Base-by-base conservation (phyloP, 2,329 filamentous ascomycete species). In the Lachnellula hyalina region DNA sequence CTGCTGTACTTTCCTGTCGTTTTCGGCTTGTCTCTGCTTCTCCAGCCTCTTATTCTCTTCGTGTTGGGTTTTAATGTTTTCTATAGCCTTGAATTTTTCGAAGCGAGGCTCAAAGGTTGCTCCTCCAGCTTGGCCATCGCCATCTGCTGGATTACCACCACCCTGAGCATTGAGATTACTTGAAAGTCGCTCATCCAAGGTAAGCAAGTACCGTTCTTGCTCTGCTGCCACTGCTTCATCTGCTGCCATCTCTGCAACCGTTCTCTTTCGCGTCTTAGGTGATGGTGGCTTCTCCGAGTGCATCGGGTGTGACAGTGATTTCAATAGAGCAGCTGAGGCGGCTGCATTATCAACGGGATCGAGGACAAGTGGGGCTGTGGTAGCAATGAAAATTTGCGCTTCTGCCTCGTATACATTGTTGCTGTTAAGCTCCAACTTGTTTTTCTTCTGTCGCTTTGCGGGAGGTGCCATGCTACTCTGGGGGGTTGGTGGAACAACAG, bases 221-320 rank as follows among this genome's bases (percentile, higher is more conserved):
- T 91, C 89, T 21, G 92, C 93, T 0, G 91, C 90, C 56, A 90
- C 80, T 1, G 94, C 93, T 73, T 99, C 92, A 67, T 99, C 94
- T 7, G 93, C 93, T 8, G 90, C 94, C 75, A 97, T 84, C 69
- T 99, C 93, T 8, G 94, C 94, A 17, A 95, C 86, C 0, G 94
- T 99, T 59, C 93, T 85, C 77, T 99, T 97, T 54, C 94, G 81
- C 7, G 86, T 86, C 77, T 96, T 96, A 3, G 91, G 91, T 57
- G 87, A 82, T 0, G 94, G 93, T 9, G 90, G 86, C 44, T 83
- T 77, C 49, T 87, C 82, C 32, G 83, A 81, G 70, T 96, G 89
- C 53, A 90, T 83, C 6, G 91, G 87, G 69, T 95, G 89, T 19
- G 83, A 79, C 63, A 93, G 77, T 17, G 80, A 77, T 32, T 90